These are phyloP conservation scores for Agastache rugosa DNA, from an alignment of 257 asterid genomes.

Conservation along the genomic window DNA sequence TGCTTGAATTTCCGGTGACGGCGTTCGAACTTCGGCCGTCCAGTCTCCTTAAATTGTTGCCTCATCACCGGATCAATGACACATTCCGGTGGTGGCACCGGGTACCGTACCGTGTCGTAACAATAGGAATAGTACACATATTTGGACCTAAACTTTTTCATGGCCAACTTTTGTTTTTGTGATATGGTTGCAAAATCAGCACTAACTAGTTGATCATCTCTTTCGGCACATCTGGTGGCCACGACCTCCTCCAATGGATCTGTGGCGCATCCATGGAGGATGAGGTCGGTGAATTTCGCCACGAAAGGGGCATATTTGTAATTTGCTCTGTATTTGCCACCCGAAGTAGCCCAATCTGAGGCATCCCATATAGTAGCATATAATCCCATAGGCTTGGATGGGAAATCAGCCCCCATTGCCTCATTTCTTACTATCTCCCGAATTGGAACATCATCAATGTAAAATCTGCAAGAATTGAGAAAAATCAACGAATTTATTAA, in stretches of 20 bases:
- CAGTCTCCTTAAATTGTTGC: constrained; percentile 62
- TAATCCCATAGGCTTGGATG: constrained; percentile 88
- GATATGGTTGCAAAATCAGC: constrained; percentile 53
- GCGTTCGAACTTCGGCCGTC: constrained; percentile 62
- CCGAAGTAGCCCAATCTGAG: constrained; percentile 97
- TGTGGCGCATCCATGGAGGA: constrained; percentile 73
- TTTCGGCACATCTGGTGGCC: constrained; percentile 38
- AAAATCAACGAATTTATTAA: background rate
- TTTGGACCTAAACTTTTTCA: constrained; percentile 64
- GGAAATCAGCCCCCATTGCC: constrained; percentile 87
- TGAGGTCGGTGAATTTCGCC: constrained; percentile 76
- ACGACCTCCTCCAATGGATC: constrained; percentile 73
- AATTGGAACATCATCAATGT: constrained; percentile 78
- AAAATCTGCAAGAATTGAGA: constrained; percentile 58
- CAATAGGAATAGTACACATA: constrained; percentile 88
- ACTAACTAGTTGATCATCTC: constrained; percentile 41
- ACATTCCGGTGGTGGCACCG: constrained; percentile 71
- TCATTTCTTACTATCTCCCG: constrained; percentile 66
- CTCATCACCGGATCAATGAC: constrained; percentile 60
- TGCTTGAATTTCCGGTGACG: constrained; percentile 52
- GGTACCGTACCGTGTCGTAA: constrained; percentile 65
- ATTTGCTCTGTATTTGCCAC: constrained; percentile 75
- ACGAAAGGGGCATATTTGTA: constrained; percentile 91
- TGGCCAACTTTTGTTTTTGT: constrained; percentile 56
- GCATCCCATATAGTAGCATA: constrained; percentile 98